phyloP scores from a whole-genome alignment of 106 monocot species.

The Dendrobium catenatum region DNA sequence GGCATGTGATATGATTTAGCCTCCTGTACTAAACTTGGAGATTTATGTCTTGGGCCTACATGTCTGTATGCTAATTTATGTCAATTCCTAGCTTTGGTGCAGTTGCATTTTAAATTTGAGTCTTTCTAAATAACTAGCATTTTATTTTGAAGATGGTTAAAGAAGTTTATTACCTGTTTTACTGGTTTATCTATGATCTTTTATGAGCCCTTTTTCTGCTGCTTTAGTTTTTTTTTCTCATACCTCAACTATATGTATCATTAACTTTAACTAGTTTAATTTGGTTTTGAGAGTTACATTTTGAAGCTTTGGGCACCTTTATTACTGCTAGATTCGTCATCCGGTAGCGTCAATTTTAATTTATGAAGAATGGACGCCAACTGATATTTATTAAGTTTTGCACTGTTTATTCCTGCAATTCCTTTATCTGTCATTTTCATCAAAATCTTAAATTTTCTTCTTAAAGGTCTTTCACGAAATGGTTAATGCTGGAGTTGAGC shows the following conservation, averaged over 20 bases:
- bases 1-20: no score
- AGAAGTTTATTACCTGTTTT: neutral
- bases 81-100: neutral
- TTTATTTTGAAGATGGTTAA: neutral
- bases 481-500: slow-evolving; percentile 87
- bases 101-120: neutral
- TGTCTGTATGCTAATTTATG: no score
- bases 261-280: neutral
- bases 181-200: neutral
- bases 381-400: neutral
- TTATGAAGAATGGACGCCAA: neutral
- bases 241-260: neutral
- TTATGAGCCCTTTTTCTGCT: neutral
- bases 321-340: neutral
- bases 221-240: neutral
- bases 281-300: neutral
- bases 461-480: slow-evolving; percentile 93
- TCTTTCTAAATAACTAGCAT: neutral
- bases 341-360: neutral
- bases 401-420: neutral
- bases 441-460: slow-evolving; percentile 2
- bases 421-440: neutral
- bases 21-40: no score
- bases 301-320: neutral
- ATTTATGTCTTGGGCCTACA: no score